Evolutionary conservation across 306 rosid genomes (phyloP), one percentile per base, ranked within the genome.

Genomic region (Sphenostylis stenocarpa): DNA sequence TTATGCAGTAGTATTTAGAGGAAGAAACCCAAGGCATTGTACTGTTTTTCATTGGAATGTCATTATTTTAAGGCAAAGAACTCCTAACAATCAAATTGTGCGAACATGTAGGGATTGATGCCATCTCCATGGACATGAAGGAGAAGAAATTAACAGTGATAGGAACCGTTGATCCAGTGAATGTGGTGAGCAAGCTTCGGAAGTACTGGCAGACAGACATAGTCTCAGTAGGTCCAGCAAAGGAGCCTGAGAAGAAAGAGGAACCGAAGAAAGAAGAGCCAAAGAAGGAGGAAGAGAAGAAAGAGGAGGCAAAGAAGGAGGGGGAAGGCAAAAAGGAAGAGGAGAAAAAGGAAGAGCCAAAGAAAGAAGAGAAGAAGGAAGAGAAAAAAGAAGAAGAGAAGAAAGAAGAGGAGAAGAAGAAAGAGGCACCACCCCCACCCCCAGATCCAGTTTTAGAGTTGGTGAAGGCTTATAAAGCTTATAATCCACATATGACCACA

Each of bases 161-260:
- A 19, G 99, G 99, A 49, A 83, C 81, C 0, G 94, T 92, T 15
- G 99, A 95, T 86, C 99, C 99, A 0, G 89, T 92, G 57, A 80
- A 67, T 53, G 82, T 90, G 29, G 99, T 88, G 72, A 90, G 96
- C 89, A 95, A 92, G 61, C 66, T 95, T 81, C 79, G 99, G 14
- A 95, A 90, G 57, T 82, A 84, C 20, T 95, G 97, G 97, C 81
- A 39, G 0, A 85, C 97, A 4, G 84, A 83, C 23, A 69, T 95
- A 66, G 17, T 90, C 45, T 87, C 84, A 2, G 97, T 95, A 5
- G 99, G 97, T 3, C 96, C 97, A 11, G 96, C 91, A 20, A 91
- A 90, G 74, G 99, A 92, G 83, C 97, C 99, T 0, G 90, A 87
- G 78, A 87, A 90, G 94, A 95, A 92, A 82, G 97, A 90, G 34